phyloP scores from a whole-genome alignment of 2,329 filamentous ascomycete species.

The Phoma sp. region DNA sequence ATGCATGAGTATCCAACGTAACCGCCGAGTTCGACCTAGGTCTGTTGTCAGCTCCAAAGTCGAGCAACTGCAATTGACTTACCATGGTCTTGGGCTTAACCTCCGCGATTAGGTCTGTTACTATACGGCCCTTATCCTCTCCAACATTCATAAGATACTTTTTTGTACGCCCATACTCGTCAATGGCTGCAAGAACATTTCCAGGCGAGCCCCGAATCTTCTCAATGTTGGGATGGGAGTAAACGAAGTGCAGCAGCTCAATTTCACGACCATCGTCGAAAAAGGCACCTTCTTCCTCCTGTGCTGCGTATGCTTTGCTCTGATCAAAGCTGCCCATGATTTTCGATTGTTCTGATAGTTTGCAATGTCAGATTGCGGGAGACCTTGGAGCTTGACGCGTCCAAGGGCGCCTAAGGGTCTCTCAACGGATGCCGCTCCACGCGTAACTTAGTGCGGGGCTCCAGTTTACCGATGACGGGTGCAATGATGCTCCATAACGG shows the following conservation, averaged over 20 bases:
- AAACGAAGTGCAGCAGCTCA: conserved; percentile 74
- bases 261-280: conserved; percentile 76
- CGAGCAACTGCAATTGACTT: conserved; percentile 8
- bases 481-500: conserved; percentile 9
- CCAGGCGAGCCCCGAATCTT: conserved; percentile 69
- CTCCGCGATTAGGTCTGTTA: conserved; percentile 71
- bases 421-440: conserved; percentile 35
- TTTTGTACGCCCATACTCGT: conserved; percentile 70
- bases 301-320: conserved; percentile 56
- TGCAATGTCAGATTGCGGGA: conserved; percentile 15
- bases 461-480: conserved; percentile 32
- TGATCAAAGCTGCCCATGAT: conserved; percentile 48
- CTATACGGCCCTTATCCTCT: conserved; percentile 74
- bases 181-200: conserved; percentile 72
- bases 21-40: conserved; percentile 74
- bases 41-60: conserved; percentile 10
- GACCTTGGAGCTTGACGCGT: conserved; percentile 30
- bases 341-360: conserved; percentile 19
- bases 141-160: conserved; percentile 85
- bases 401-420: conserved; percentile 17
- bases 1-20: conserved; percentile 85
- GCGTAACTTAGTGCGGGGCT: conserved; percentile 38
- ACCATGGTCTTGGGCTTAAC: conserved; percentile 72
- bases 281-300: conserved; percentile 53
- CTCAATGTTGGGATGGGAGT: conserved; percentile 66